Percentiles rank a stretch among this genome's conserved stretches.
Evolutionary conservation across 495 filamentous ascomycete genomes (phyloP).

Genomic region (Friedmanniomyces endolithicus): DNA sequence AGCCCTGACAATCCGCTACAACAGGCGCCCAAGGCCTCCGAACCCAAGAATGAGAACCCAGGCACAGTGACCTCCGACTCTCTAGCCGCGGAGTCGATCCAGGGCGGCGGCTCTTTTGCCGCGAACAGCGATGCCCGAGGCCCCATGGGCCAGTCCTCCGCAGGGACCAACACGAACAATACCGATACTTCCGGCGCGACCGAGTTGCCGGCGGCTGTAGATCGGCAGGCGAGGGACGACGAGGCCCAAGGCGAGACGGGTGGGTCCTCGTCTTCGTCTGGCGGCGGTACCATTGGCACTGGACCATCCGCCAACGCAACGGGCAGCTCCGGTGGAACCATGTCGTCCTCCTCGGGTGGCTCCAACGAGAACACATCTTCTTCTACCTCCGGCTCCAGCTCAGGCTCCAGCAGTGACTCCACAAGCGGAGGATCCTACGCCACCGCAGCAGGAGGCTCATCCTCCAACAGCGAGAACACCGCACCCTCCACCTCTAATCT

Average conservation of each 20-base stretch:
- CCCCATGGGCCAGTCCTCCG: slow-evolving; percentile 36
- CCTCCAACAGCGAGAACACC: neutral
- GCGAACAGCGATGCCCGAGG: slow-evolving; percentile 39
- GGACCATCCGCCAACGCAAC: neutral
- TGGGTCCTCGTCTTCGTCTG: neutral
- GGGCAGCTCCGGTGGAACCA: slow-evolving; percentile 1
- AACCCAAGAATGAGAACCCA: slow-evolving; percentile 40
- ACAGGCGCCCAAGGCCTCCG: slow-evolving; percentile 32
- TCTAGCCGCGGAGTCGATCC: slow-evolving; percentile 50
- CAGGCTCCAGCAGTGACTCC: slow-evolving; percentile 28
- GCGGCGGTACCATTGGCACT: neutral
- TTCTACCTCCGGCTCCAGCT: neutral
- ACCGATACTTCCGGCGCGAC: slow-evolving; percentile 43
- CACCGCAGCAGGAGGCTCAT: neutral
- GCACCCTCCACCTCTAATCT: slow-evolving; percentile 2
- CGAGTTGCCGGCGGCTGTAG: slow-evolving; percentile 38
- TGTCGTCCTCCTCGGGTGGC: neutral
- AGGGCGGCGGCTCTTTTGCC: slow-evolving; percentile 40
- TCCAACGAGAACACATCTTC: neutral
- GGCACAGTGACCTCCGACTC: slow-evolving; percentile 50
- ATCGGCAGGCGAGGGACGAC: slow-evolving; percentile 38
- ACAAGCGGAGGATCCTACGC: slow-evolving; percentile 26
- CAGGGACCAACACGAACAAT: slow-evolving; percentile 42
- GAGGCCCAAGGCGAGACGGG: slow-evolving; percentile 18
- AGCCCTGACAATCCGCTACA: neutral